These are phyloP conservation scores for Wickerhamomyces xylosicus DNA, from an alignment of 805 yeast genomes.

Conservation along the genomic window DNA sequence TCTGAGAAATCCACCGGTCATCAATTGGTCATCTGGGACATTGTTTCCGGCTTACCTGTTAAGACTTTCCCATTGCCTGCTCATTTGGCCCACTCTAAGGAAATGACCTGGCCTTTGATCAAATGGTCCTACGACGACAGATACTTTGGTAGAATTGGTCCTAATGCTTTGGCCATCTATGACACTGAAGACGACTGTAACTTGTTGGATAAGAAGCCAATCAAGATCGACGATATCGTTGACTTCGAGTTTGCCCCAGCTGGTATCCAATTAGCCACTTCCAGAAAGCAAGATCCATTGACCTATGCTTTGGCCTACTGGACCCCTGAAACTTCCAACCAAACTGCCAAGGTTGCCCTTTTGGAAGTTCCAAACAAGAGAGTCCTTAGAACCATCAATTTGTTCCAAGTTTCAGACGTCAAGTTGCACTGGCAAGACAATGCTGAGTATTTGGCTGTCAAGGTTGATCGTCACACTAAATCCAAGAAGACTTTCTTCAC, in stretches of 20 bases:
- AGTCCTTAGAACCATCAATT: conserved; percentile 80
- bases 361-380: conserved; percentile 80
- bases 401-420: conserved; percentile 91
- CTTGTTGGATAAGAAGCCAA: conserved; percentile 75
- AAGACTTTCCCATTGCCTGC: conserved; percentile 89
- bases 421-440: conserved; percentile 90
- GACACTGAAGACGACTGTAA: conserved; percentile 67
- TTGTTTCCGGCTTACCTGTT: conserved; percentile 69
- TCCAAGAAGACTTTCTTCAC: conserved; percentile 87
- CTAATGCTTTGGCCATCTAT: conserved; percentile 85
- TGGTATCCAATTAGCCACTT: conserved; percentile 55
- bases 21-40: conserved; percentile 88
- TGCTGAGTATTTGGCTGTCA: conserved; percentile 77
- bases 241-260: conserved; percentile 96
- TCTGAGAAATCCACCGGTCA: conserved; percentile 86
- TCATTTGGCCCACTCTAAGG: conserved; percentile 50
- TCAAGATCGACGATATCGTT: conserved; percentile 73
- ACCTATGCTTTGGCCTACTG: conserved; percentile 78
- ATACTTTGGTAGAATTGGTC: conserved; percentile 92
- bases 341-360: conserved; percentile 88
- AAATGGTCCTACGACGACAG: conserved; percentile 92
- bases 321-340: conserved; percentile 92
- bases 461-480: conserved; percentile 95
- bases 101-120: conserved; percentile 89
- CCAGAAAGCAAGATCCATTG: conserved; percentile 39